These are phyloP conservation scores for Fraxinus floribunda DNA, from an alignment of 305 asterid species.

Conservation along the genomic window DNA sequence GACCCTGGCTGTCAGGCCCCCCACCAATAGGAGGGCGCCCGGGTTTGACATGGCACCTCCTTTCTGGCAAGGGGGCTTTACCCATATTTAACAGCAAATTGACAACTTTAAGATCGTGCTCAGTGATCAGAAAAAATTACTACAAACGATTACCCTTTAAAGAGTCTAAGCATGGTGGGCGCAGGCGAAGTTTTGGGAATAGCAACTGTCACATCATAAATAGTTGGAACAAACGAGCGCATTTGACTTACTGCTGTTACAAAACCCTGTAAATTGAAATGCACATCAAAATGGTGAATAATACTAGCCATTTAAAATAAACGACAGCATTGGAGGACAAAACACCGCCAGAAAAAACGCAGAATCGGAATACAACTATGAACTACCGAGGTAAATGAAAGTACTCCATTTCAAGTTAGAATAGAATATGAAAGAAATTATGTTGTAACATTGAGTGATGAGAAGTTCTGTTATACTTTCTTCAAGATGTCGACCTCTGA, in stretches of 20 bases:
- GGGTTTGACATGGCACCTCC: too few relatives aligned
- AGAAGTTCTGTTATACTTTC: not conserved
- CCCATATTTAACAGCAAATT: not conserved
- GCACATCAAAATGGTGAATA: not conserved
- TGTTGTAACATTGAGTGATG: not conserved
- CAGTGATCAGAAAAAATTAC: constrained; percentile 40
- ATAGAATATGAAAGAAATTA: not conserved
- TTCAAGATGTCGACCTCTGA: not conserved
- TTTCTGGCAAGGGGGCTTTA: too few relatives aligned
- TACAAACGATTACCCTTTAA: constrained; percentile 85
- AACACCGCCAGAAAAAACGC: not conserved
- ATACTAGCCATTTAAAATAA: not conserved
- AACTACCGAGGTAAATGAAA: not conserved
- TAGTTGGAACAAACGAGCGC: constrained; percentile 94
- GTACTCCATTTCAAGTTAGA: not conserved
- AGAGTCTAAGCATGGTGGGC: constrained; percentile 91
- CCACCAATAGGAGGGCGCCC: too few relatives aligned
- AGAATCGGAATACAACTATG: not conserved
- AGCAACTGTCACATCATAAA: constrained; percentile 85
- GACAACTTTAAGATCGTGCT: not conserved
- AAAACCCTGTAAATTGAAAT: constrained; percentile 69
- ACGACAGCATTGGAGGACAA: not conserved
- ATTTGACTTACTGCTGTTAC: constrained; percentile 83
- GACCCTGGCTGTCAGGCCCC: too few relatives aligned
- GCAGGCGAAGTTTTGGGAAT: constrained; percentile 73